Conservation (phyloP, 2,329 filamentous ascomycete species). For the Penicillium sumatraense region DNA sequence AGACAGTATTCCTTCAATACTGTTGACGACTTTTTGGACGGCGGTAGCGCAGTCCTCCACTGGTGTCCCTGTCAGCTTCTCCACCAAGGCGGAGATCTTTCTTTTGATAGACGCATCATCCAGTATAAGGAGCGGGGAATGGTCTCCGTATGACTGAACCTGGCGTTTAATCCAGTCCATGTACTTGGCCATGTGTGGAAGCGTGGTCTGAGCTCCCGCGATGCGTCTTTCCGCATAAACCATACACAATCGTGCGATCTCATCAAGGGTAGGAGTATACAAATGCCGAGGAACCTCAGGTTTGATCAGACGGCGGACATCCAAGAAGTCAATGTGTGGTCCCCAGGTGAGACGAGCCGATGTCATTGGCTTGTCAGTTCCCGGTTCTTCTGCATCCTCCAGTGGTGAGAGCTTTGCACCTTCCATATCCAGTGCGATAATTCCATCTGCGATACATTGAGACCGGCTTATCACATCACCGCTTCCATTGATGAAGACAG, state of each 20-base stretch:
- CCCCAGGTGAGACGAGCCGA: conserved; percentile 10
- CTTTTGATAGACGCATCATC: conserved; percentile 2
- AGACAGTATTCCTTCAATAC: neutral
- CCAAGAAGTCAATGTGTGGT: conserved; percentile 19
- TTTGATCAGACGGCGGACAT: conserved; percentile 12
- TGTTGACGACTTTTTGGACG: conserved; percentile 7
- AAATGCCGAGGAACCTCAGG: conserved; percentile 6
- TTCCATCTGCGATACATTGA: neutral
- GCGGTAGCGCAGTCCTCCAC: neutral
- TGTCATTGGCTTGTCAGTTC: neutral
- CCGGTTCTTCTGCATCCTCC: neutral
- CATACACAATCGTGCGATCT: conserved; percentile 15
- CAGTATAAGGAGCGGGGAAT: neutral
- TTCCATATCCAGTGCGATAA: neutral
- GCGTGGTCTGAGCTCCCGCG: neutral
- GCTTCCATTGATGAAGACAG: conserved; percentile 1
- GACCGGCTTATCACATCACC: neutral
- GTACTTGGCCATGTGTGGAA: conserved; percentile 11
- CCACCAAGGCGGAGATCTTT: neutral
- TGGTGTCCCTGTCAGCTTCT: neutral
- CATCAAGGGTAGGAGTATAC: conserved; percentile 1
- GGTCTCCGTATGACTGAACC: neutral
- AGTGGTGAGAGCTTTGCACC: conserved; percentile 6
- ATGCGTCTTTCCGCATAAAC: neutral
- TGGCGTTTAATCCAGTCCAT: conserved; percentile 7